Percentiles rank a stretch among this genome's conserved stretches.
phyloP scores from a whole-genome alignment of 2,329 filamentous ascomycete species.

The Xylaria multiplex region DNA sequence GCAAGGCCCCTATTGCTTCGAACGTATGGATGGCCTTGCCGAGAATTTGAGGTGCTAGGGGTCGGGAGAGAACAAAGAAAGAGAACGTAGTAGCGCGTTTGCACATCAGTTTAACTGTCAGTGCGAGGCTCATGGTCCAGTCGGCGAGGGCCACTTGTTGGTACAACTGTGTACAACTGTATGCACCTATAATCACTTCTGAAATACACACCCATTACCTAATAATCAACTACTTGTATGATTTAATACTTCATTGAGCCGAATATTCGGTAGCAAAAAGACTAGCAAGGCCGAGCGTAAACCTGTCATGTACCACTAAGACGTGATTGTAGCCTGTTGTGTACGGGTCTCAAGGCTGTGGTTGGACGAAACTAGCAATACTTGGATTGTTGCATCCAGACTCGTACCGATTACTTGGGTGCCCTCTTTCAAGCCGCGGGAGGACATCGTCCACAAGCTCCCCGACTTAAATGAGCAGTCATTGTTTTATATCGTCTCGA shows the following conservation, averaged over 20 bases:
- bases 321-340: conserved; percentile 1
- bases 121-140: conserved; percentile 3
- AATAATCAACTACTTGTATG: not conserved
- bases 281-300: not conserved
- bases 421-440: not conserved
- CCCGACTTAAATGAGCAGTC: no score
- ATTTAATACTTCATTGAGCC: no score
- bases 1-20: not conserved
- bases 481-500: no score
- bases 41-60: not conserved
- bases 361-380: conserved; percentile 16
- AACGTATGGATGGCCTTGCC: not conserved
- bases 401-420: not conserved
- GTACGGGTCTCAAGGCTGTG: not conserved
- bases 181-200: not conserved
- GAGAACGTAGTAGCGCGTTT: conserved; percentile 21
- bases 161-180: not conserved
- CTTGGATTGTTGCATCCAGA: not conserved
- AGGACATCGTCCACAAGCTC: no score
- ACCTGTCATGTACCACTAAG: conserved; percentile 12
- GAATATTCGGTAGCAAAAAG: not conserved
- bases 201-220: not conserved
- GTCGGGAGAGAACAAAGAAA: conserved; percentile 14
- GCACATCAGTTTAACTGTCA: conserved; percentile 7
- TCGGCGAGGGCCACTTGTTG: not conserved